These are phyloP conservation scores for Alternaria postmessia DNA, from an alignment of 2,329 filamentous ascomycete species.

Conservation along the genomic window DNA sequence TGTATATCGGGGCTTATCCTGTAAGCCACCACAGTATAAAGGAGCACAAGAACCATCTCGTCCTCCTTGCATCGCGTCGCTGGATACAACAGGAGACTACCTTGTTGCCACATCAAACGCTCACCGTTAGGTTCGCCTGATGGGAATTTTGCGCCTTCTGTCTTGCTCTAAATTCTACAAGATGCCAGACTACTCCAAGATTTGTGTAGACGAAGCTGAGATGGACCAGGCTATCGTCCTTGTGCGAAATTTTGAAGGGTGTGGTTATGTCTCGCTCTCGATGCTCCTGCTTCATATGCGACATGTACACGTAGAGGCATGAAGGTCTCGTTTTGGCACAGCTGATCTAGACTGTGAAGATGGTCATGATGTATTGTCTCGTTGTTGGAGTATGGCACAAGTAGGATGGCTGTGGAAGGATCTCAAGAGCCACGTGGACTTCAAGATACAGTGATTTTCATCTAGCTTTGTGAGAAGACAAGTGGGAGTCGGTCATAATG, in stretches of 20 bases:
- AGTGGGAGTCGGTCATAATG: not conserved
- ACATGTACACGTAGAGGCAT: not conserved
- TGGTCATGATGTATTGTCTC: not conserved
- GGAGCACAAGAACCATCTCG: not conserved
- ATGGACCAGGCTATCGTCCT: not conserved
- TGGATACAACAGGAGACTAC: not conserved
- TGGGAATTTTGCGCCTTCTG: not conserved
- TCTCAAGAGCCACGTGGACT: not conserved
- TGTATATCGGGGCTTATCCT: not conserved
- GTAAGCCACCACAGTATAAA: not conserved
- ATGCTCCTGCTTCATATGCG: not conserved
- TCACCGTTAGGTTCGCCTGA: not conserved
- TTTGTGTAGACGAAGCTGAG: not conserved
- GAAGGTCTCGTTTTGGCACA: not conserved
- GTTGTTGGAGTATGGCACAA: not conserved
- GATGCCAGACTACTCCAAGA: not conserved
- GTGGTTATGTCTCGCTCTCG: not conserved
- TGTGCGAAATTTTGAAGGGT: not conserved
- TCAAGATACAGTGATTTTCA: not conserved
- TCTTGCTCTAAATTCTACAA: not conserved
- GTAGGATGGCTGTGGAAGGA: not conserved
- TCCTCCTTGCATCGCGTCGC: not conserved
- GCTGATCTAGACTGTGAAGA: not conserved
- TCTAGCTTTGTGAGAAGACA: not conserved
- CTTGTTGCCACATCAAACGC: not conserved